A percentile compares a stretch with the other conserved stretches of the same genome.
Conservation (phyloP, 176 grass and related monocot species). For the Eremochloa ophiuroides region DNA sequence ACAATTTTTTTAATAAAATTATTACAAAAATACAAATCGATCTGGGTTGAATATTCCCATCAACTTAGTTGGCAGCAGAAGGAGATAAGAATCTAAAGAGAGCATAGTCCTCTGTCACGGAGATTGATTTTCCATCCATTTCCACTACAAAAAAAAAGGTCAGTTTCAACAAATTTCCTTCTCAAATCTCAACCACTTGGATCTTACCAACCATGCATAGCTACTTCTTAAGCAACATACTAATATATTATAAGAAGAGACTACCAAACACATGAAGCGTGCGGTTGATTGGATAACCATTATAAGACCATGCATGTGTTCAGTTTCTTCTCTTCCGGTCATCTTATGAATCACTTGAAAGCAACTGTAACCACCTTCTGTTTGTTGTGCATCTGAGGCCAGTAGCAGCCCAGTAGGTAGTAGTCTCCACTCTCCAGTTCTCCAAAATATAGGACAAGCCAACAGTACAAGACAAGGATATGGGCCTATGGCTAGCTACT, state of each 20-base stretch:
- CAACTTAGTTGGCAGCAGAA: background rate
- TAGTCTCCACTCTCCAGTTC: constrained; percentile 41
- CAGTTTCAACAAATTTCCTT: constrained; percentile 7
- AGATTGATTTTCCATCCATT: background rate
- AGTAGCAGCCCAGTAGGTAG: constrained; percentile 36
- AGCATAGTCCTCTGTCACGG: background rate
- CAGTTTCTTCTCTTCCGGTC: constrained; percentile 19
- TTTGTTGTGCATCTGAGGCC: constrained; percentile 25
- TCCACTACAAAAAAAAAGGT: background rate
- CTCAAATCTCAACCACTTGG: background rate
- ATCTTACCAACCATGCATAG: background rate
- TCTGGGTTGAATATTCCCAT: background rate
- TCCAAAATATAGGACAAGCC: constrained; percentile 25
- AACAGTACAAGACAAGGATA: constrained; percentile 20
- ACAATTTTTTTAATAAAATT: background rate
- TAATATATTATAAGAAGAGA: background rate
- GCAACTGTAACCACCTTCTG: constrained; percentile 32
- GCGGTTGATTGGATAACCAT: constrained; percentile 22
- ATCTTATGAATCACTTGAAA: constrained; percentile 34
- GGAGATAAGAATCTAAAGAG: background rate
- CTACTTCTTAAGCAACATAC: constrained; percentile 17
- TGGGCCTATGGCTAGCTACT: constrained; percentile 27
- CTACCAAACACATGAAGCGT: constrained; percentile 32
- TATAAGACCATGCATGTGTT: constrained; percentile 26
- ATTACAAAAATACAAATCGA: background rate